A percentile compares a stretch with the other conserved stretches of the same genome.
phyloP scores from a whole-genome alignment of 139 green algal genomes.

The Zygnema circumcarinatum region DNA sequence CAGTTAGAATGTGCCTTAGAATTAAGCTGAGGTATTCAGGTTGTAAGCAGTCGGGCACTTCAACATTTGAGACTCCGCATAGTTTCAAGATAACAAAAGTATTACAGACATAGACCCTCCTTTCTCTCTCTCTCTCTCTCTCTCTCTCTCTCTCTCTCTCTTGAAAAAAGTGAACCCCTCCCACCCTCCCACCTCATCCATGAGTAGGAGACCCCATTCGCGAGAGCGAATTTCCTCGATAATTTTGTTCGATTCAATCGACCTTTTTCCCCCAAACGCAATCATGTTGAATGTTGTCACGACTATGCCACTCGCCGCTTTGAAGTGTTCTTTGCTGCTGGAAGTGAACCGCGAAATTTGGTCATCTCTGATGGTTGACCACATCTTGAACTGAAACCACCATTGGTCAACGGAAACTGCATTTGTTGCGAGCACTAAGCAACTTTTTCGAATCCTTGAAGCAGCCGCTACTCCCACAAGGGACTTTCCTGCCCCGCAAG shows the following conservation, averaged over 20 bases:
- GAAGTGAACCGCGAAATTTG: constrained; percentile 85
- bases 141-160: neutral
- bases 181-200: constrained; percentile 2
- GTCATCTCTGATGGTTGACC: constrained; percentile 85
- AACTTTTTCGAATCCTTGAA: constrained; percentile 85
- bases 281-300: constrained; percentile 99
- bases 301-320: constrained; percentile 55
- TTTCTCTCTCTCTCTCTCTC: neutral
- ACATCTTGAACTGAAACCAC: constrained; percentile 96
- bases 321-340: constrained; percentile 80
- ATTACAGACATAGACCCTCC: too few species aligned
- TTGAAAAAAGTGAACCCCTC: neutral
- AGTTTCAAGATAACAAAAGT: too few species aligned
- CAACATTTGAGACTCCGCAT: too few species aligned
- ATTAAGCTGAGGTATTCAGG: too few species aligned
- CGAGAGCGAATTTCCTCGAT: constrained; percentile 71
- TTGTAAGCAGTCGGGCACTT: too few species aligned
- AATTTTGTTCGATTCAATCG: constrained; percentile 73
- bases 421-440: constrained; percentile 84
- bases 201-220: constrained; percentile 93
- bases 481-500: constrained; percentile 95
- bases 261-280: constrained; percentile 80
- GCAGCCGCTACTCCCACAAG: constrained; percentile 88
- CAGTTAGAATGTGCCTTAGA: neutral
- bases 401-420: constrained; percentile 94